Evolutionary conservation across 2,329 filamentous ascomycete genomes (phyloP).

Genomic region (Clathrospora elynae): DNA sequence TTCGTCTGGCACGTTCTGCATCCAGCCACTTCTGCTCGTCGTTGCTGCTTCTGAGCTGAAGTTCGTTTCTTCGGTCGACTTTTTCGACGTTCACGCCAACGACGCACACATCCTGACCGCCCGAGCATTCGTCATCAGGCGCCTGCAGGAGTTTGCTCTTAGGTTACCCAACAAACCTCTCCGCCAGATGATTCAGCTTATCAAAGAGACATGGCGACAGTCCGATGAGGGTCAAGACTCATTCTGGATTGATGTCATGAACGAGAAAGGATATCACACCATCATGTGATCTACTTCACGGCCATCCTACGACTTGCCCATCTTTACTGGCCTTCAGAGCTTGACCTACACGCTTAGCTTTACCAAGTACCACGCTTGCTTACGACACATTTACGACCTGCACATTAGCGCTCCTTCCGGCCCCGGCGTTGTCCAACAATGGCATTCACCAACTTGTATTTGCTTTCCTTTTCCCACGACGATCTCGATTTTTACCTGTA

Average conservation of each 20-base stretch:
- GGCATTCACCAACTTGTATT: slow-evolving; percentile 17
- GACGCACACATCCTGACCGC: slow-evolving; percentile 53
- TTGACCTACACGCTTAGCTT: slow-evolving; percentile 1
- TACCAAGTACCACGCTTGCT: slow-evolving; percentile 2
- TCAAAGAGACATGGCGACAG: slow-evolving; percentile 59
- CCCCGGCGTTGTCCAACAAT: slow-evolving; percentile 12
- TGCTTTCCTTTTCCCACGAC: slow-evolving; percentile 14
- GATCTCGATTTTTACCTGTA: slow-evolving; percentile 21
- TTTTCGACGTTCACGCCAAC: slow-evolving; percentile 49
- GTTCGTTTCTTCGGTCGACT: slow-evolving; percentile 48
- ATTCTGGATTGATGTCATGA: slow-evolving; percentile 64
- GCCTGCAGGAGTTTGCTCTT: slow-evolving; percentile 54
- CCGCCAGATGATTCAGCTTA: slow-evolving; percentile 55
- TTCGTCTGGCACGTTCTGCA: slow-evolving; percentile 59
- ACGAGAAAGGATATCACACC: slow-evolving; percentile 62
- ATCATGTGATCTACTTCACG: slow-evolving; percentile 53
- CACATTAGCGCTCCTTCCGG: slow-evolving; percentile 7
- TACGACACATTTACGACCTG: slow-evolving; percentile 8
- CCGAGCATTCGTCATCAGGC: slow-evolving; percentile 56
- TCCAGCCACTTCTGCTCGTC: slow-evolving; percentile 60
- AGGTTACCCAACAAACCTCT: slow-evolving; percentile 59
- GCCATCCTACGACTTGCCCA: slow-evolving; percentile 4
- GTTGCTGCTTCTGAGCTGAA: slow-evolving; percentile 58
- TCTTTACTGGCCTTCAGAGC: slow-evolving; percentile 1
- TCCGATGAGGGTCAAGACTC: slow-evolving; percentile 57